Evolutionary conservation across 768 basidiomycete genomes (phyloP), one percentile per base, ranked within the genome.

Genomic region (Podaxis rugospora): DNA sequence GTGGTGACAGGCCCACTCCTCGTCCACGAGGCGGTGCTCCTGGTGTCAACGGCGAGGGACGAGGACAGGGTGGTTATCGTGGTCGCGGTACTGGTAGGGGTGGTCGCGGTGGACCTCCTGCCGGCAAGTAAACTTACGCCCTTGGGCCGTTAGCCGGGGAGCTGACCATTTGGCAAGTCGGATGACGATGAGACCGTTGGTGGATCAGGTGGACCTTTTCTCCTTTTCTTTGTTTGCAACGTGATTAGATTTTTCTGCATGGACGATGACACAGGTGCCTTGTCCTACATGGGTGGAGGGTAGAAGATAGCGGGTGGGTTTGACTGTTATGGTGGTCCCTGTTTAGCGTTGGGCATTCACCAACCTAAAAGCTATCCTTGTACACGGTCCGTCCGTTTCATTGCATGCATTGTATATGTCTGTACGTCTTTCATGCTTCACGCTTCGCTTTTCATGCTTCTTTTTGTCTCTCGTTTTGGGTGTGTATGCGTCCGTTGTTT

Each of bases 1-100:
- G 93, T 49, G 85, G 86, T 39, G 93, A 97, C n/a, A 75, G 93
- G 57, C 86, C 86, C 1, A 76, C 95, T 59, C 87, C 88, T 2
- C 84, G 85, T 14, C 80, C 84, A 5, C 80, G 89, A 16, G 86
- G 88, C 44, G 88, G 86, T 35, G 76, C 77, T 1, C 85, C 88
- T 16, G 47, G 62, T 16, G 75, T 75, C 51, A 79, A 80, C 62
- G 85, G 82, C 23, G 80, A 81, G 3, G 79, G 82, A 18, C 74
- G 84, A 55, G 78, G 78, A 28, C 63, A 66, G 40, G 63, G 63
- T 40, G 16, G 40, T 37, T 58, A 55, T 42, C 57, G 51, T 47
- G 56, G 63, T 54, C 61, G 66, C 50, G 68, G 72, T 27, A 68
- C 69, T 59, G 70, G 72, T 27, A 64, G 75, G 21, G 73, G 72